Evolutionary conservation across 2,329 filamentous ascomycete genomes (phyloP).

Genomic region (Phoma herbarum): DNA sequence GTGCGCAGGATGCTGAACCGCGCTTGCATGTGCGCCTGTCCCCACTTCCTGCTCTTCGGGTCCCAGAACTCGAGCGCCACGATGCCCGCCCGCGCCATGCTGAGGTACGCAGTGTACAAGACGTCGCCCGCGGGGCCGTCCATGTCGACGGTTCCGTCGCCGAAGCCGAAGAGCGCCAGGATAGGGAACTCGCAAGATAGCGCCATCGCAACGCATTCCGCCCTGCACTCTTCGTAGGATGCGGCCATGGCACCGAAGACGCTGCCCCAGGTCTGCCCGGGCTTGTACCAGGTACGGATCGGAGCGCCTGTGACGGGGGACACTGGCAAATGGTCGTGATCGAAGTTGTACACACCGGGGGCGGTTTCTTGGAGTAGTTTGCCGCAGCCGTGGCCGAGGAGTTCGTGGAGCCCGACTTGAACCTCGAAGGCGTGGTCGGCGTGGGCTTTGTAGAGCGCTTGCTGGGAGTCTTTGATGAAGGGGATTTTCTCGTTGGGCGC

Average conservation of each 20-base stretch:
- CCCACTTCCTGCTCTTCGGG: conserved; percentile 89
- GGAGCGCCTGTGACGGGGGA: conserved; percentile 82
- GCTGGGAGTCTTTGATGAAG: conserved; percentile 82
- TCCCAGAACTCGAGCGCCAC: conserved; percentile 94
- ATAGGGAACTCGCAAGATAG: conserved; percentile 88
- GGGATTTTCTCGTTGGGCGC: conserved; percentile 91
- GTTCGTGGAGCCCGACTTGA: conserved; percentile 92
- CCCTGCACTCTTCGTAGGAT: conserved; percentile 93
- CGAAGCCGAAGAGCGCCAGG: conserved; percentile 90
- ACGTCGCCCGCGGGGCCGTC: conserved; percentile 82
- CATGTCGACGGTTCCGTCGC: conserved; percentile 77
- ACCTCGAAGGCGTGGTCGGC: conserved; percentile 92
- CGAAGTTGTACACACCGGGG: conserved; percentile 86
- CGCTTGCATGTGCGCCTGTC: conserved; percentile 86
- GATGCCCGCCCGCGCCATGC: conserved; percentile 93
- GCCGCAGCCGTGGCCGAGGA: conserved; percentile 88
- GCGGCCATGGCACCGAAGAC: conserved; percentile 89
- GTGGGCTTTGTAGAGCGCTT: conserved; percentile 80
- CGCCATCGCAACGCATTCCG: conserved; percentile 92
- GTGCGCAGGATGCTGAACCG: conserved; percentile 87
- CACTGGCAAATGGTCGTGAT: conserved; percentile 79
- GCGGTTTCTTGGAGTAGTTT: conserved; percentile 92
- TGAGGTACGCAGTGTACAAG: conserved; percentile 85
- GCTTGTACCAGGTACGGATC: conserved; percentile 88
- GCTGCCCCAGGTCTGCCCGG: conserved; percentile 92